Conservation (phyloP, 192 early-diverging fungal species). For the Thamnidium elegans region DNA sequence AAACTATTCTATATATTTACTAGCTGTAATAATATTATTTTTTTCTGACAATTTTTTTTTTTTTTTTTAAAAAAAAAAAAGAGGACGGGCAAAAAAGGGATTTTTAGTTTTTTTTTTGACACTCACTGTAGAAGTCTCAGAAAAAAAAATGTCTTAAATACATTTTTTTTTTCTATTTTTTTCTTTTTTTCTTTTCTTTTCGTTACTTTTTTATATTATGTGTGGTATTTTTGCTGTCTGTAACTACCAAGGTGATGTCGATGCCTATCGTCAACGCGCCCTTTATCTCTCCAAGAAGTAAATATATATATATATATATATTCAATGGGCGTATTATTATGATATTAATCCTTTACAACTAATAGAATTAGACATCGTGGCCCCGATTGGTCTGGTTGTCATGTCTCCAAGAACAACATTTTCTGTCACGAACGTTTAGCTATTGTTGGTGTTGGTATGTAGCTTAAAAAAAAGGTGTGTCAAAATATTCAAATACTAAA, state of each 20-base stretch:
- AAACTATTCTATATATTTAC: no score
- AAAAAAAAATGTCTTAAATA: not conserved
- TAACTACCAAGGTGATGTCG: constrained; percentile 77
- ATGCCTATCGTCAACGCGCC: constrained; percentile 77
- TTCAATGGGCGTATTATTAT: not conserved
- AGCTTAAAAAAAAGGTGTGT: no score
- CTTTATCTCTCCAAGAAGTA: constrained; percentile 86
- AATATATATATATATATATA: constrained; percentile 11
- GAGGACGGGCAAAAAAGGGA: no score
- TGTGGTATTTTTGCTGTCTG: constrained; percentile 97
- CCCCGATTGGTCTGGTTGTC: constrained; percentile 95
- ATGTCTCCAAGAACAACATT: constrained; percentile 77
- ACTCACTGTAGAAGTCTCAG: no score
- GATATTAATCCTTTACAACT: not conserved
- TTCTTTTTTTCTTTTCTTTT: not conserved
- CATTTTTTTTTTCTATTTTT: not conserved
- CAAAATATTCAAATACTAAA: not conserved
- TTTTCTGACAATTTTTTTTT: no score
- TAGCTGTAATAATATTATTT: no score
- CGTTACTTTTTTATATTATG: constrained; percentile 58
- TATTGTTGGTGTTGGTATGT: constrained; percentile 94
- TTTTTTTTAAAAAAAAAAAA: no score
- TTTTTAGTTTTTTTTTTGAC: no score
- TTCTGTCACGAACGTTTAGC: constrained; percentile 96
- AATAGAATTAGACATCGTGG: constrained; percentile 90